A percentile compares a stretch with the other conserved stretches of the same genome.
Conservation (phyloP, 305 asterid genomes). For the Fraxinus baroniana region DNA sequence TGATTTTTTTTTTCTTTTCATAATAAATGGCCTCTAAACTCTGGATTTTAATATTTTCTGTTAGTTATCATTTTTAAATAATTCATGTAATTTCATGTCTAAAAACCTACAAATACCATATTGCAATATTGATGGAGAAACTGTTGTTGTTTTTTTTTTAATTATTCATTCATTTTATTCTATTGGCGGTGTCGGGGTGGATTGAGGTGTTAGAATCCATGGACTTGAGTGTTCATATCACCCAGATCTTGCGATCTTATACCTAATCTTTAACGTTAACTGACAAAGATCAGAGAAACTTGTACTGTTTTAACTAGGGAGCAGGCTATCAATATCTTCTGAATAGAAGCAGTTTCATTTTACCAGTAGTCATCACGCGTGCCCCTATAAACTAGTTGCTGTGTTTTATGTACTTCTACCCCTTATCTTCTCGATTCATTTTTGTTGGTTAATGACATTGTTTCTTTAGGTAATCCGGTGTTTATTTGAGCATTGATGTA, state of each 20-base stretch:
- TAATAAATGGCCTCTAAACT: background rate
- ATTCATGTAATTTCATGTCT: background rate
- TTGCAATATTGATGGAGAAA: background rate
- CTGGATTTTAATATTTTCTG: background rate
- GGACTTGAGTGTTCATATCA: background rate
- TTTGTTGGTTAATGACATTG: background rate
- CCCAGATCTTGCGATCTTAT: background rate
- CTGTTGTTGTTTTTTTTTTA: background rate
- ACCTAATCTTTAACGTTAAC: background rate
- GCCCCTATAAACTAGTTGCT: background rate
- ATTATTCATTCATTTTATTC: background rate
- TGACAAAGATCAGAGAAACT: background rate
- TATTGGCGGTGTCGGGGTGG: background rate
- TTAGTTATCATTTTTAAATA: background rate
- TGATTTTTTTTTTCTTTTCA: background rate
- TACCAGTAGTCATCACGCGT: background rate
- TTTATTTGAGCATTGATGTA: background rate
- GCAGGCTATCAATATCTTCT: background rate
- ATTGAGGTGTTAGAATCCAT: background rate
- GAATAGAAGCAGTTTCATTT: background rate
- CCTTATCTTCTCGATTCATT: background rate
- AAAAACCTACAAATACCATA: background rate
- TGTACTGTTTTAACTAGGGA: background rate
- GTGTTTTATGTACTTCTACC: background rate
- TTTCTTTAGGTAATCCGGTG: background rate